Base-by-base conservation (phyloP, 768 basidiomycete species). In the Termitomyces heimii region DNA sequence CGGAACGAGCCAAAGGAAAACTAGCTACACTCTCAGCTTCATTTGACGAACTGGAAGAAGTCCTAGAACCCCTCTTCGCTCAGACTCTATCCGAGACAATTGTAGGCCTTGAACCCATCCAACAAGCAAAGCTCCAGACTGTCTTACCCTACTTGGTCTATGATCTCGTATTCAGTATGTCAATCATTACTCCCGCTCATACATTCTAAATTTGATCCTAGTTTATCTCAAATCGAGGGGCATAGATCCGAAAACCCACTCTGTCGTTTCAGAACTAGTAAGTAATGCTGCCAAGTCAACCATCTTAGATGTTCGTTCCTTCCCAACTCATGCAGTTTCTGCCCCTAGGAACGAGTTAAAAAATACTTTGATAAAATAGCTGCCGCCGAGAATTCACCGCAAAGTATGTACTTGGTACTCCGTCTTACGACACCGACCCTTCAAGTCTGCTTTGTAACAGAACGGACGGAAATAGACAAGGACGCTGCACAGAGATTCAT, bases 301-400 rank as follows among this genome's bases (percentile, higher is more conserved):
- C 42, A 14, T 47, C 56, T 58, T 35, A 57, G 29, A 45, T 43
- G 22, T 32, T 48, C 55, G n/a, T 7, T 48, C 55, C 53, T 12
- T 37, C 40, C 35, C 55, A 28, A 35, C 54, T 46, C 43, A 49
- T 16, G 10, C 46, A n/a, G 43, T 53, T 35, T 46, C 24, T 31
- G 37, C 53, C 31, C 10, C 9, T 60, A 91, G 91, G 86, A 88
- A 60, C 80, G 91, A 65, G 78, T 94, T 12, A 80, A 83, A 29
- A 77, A 83, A 60, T 94, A 94, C 70, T 94, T 94, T 72, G 83
- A 84, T 60, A 94, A 94, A 67, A 88, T 94, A 53, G 79, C 84
- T 58, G 75, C 78, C 22, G 88, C 90, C 4, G 89, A 94, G 70
- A 83, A 85, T 54, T 81, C 85, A 10, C 77, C 78, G 20, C 72